Evolutionary conservation across 1,284 basidiomycete species (phyloP).

Genomic region (Boletus semigastroideus): DNA sequence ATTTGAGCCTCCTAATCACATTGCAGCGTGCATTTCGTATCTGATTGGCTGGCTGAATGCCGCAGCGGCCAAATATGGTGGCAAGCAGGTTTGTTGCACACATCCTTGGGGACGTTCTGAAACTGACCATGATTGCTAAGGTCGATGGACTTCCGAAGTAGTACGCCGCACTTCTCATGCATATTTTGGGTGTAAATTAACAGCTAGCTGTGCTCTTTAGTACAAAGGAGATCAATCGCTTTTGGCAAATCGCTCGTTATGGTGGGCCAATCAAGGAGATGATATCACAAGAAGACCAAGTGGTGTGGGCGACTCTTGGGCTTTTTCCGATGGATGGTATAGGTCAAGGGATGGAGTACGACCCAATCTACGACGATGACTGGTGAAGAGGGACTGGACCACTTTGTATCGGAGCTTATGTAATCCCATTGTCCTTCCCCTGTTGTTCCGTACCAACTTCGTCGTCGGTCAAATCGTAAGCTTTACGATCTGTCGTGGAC

Average conservation of each 20-base stretch:
- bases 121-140: not conserved
- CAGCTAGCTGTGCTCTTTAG: not conserved
- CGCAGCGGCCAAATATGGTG: constrained; percentile 11
- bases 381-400: too few species aligned
- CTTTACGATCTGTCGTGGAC: not conserved
- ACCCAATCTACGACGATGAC: too few species aligned
- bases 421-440: not conserved
- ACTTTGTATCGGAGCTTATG: not conserved
- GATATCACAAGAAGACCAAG: too few species aligned
- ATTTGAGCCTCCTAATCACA: not conserved
- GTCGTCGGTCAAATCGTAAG: not conserved
- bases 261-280: not conserved
- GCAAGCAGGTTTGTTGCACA: constrained; percentile 10
- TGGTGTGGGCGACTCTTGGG: too few species aligned
- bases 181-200: not conserved
- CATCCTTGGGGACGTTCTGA: not conserved
- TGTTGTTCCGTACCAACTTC: not conserved
- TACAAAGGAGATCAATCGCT: not conserved
- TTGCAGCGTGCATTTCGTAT: not conserved
- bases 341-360: too few species aligned
- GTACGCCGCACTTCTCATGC: not conserved
- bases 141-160: constrained; percentile 1
- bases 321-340: too few species aligned
- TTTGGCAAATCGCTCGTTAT: constrained; percentile 1
- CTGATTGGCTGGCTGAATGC: constrained; percentile 13